These are phyloP conservation scores for Atalantia buxifolia DNA, from an alignment of 345 rosid genomes.

Conservation along the genomic window DNA sequence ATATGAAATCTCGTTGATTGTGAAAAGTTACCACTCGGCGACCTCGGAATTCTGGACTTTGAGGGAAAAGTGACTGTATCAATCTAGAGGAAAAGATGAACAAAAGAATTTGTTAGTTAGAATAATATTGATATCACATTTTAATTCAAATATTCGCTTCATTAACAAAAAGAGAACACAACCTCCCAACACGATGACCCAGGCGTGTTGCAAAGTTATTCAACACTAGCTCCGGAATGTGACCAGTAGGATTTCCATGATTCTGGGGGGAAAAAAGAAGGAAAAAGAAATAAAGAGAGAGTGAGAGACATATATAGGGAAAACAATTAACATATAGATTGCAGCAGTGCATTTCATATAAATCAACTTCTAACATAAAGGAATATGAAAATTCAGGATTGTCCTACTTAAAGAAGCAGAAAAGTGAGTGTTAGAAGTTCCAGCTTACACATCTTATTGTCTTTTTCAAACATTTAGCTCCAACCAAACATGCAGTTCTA, in stretches of 20 bases:
- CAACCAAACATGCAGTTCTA: not conserved
- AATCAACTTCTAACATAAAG: not conserved
- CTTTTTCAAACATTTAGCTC: not conserved
- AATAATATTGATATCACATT: not conserved
- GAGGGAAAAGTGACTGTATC: slow-evolving; percentile 84
- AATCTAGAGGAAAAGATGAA: slow-evolving; percentile 37
- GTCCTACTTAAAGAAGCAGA: not conserved
- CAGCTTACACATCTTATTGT: not conserved
- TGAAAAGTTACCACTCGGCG: slow-evolving; percentile 93
- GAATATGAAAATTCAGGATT: not conserved
- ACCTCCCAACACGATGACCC: slow-evolving; percentile 96
- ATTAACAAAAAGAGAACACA: not conserved
- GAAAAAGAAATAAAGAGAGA: not conserved
- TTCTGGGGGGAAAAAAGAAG: slow-evolving; percentile 27
- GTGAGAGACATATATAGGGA: not conserved
- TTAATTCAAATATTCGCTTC: not conserved
- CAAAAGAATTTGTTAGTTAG: not conserved
- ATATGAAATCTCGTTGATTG: slow-evolving; percentile 92
- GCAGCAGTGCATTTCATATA: not conserved
- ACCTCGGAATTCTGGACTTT: slow-evolving; percentile 76
- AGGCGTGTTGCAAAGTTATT: slow-evolving; percentile 86
- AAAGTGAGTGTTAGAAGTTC: not conserved
- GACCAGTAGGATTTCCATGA: slow-evolving; percentile 95
- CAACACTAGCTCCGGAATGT: slow-evolving; percentile 80
- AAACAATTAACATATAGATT: not conserved